Percentiles rank a stretch among this genome's conserved stretches.
These are phyloP conservation scores for Globisporangium acanthophoron DNA, from an alignment of 352 stramenopile species.

Conservation along the genomic window DNA sequence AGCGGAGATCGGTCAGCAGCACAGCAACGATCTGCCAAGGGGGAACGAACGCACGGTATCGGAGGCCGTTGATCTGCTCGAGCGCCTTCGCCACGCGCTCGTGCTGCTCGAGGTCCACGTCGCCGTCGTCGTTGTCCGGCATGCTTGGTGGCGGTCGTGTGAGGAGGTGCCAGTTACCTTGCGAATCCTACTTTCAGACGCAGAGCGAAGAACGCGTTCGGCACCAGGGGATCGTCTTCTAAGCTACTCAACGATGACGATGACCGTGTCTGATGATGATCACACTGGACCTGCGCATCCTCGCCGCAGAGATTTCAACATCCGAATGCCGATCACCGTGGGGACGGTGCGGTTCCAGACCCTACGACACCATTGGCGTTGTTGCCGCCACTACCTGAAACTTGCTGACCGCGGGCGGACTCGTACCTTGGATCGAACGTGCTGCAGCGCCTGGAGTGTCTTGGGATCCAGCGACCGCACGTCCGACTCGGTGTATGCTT, in stretches of 20 bases:
- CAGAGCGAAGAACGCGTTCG: too few relatives aligned
- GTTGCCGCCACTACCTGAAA: background rate
- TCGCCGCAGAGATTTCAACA: too few relatives aligned
- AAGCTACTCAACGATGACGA: too few relatives aligned
- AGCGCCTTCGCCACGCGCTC: conserved; percentile 56
- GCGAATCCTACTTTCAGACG: too few relatives aligned
- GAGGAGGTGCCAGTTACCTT: too few relatives aligned
- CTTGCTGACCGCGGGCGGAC: conserved; percentile 41
- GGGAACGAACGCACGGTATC: conserved; percentile 39
- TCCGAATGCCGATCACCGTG: too few relatives aligned
- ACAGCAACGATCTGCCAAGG: background rate
- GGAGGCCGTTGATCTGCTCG: conserved; percentile 63
- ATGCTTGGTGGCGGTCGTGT: too few relatives aligned
- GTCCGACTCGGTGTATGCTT: background rate
- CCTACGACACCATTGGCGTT: background rate
- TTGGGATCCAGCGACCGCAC: conserved; percentile 27
- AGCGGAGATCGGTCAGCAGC: background rate
- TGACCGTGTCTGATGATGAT: too few relatives aligned
- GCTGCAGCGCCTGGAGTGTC: conserved; percentile 41
- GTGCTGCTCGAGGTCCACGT: conserved; percentile 34
- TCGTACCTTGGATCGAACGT: conserved; percentile 31
- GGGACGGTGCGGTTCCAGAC: too few relatives aligned
- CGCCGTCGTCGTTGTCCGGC: conserved; percentile 1
- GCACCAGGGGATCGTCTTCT: too few relatives aligned
- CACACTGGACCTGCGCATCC: too few relatives aligned